A percentile compares a stretch with the other conserved stretches of the same genome.
Evolutionary conservation across 2,329 filamentous ascomycete genomes (phyloP).

Genomic region (Colletotrichum tamarilloi): DNA sequence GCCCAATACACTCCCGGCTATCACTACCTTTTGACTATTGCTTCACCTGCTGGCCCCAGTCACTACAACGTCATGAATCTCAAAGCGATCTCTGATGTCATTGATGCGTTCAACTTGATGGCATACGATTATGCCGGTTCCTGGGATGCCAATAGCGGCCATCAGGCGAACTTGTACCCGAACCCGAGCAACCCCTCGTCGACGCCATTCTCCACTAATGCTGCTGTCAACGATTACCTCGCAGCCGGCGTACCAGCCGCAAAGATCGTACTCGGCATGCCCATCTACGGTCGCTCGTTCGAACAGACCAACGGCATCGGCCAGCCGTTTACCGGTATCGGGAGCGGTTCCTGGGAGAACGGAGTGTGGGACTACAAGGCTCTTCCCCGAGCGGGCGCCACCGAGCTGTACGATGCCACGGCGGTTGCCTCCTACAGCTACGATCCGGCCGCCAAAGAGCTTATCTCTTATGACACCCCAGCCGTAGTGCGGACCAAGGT

Average conservation of each 20-base stretch:
- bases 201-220: constrained; percentile 77
- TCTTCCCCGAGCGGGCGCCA: constrained; percentile 70
- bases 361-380: constrained; percentile 81
- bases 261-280: constrained; percentile 82
- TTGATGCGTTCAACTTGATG: constrained; percentile 73
- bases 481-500: constrained; percentile 70
- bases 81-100: constrained; percentile 58
- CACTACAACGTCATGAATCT: constrained; percentile 64
- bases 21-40: constrained; percentile 63
- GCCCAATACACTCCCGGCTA: constrained; percentile 51
- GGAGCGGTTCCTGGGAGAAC: constrained; percentile 66
- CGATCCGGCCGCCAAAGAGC: constrained; percentile 64
- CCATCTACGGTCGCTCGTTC: constrained; percentile 84
- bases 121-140: constrained; percentile 77
- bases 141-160: constrained; percentile 72
- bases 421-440: constrained; percentile 78
- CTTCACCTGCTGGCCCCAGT: constrained; percentile 58
- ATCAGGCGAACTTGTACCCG: constrained; percentile 76
- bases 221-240: constrained; percentile 73
- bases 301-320: constrained; percentile 75
- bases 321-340: constrained; percentile 70
- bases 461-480: constrained; percentile 78
- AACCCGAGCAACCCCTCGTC: constrained; percentile 61
- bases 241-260: constrained; percentile 64
- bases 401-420: constrained; percentile 65